Base-by-base conservation (phyloP, 1,284 basidiomycete species). In the Papiliotrema laurentii region DNA sequence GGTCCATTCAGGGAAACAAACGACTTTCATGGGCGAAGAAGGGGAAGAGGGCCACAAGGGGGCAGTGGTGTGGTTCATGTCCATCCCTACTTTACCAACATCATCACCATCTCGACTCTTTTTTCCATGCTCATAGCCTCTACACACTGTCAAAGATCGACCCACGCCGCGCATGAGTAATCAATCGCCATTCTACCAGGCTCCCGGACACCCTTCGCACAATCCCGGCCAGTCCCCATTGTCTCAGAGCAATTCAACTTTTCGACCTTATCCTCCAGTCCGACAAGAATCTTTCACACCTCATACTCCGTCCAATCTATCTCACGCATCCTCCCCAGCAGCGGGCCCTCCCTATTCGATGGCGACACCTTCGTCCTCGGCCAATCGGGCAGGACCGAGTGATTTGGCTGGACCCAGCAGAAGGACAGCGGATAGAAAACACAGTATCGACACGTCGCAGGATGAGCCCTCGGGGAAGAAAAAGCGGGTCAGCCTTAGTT, bases 401-500 rank as follows among this genome's bases (percentile, higher is more conserved):
- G 46, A 47, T 34, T 24, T 47, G 2, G 28, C 46, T 4, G 46
- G 46, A 9, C 46, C 46, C 16, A 45, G 43, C 28, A 22, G n/a
- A n/a, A n/a, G 46, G 33, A 16, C 22, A 5, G 3, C 13, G 4
- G 46, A 47, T 14, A 31, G 46, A 24, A 47, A 47, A 24, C 46
- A 33, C 2, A 47, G 46, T 34, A 22, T 47, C 7, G 46, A 47
- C 22, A 24, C 22, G 4, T 21, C 13, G n/a, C 27, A 19, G 16
- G 46, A 47, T 27, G 46, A 47, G 16, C 22, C 37, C 16, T 6
- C 18, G 3, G 22, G 18, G 19, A 74, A 74, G 59, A 74, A 74
- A 66, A 73, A 73, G 54, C 50, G 72, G 19, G 56, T 74, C 50
- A 72, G 71, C 44, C 53, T 74, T 36, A 72, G 69, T 45, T 74